These are phyloP conservation scores for Lophiostoma macrostomum DNA, from an alignment of 495 filamentous ascomycete species.

Conservation along the genomic window DNA sequence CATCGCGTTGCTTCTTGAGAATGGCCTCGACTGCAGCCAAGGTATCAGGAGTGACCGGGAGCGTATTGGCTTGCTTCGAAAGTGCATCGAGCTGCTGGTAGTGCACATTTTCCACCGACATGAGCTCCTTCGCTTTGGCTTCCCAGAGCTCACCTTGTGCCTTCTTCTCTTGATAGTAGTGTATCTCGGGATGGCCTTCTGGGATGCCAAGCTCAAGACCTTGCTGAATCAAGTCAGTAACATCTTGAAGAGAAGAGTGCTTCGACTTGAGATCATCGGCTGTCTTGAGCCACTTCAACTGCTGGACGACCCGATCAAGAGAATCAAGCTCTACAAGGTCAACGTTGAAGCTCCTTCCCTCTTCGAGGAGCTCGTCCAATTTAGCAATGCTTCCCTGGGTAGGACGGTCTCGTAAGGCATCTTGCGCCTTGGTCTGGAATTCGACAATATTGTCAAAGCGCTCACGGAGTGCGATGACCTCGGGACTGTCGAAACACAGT, in stretches of 20 bases:
- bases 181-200: constrained; percentile 71
- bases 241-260: constrained; percentile 69
- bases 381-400: constrained; percentile 59
- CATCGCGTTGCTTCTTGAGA: constrained; percentile 92
- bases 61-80: constrained; percentile 66
- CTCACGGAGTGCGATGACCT: constrained; percentile 84
- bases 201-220: constrained; percentile 73
- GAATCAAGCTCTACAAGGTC: constrained; percentile 90
- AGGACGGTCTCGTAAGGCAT: constrained; percentile 59
- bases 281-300: constrained; percentile 80
- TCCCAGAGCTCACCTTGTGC: constrained; percentile 83
- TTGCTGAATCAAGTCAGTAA: constrained; percentile 70
- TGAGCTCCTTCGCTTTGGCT: constrained; percentile 87
- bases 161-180: constrained; percentile 70
- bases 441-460: constrained; percentile 81
- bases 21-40: constrained; percentile 84
- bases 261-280: constrained; percentile 51
- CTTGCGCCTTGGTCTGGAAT: constrained; percentile 76
- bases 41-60: constrained; percentile 81
- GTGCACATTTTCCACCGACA: constrained; percentile 82
- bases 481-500: constrained; percentile 90
- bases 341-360: constrained; percentile 84
- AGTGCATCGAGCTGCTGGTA: constrained; percentile 93
- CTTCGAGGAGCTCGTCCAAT: constrained; percentile 86
- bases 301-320: constrained; percentile 74